Conservation (phyloP, 2,329 filamentous ascomycete genomes). For the Cladosporium sphaerospermum region DNA sequence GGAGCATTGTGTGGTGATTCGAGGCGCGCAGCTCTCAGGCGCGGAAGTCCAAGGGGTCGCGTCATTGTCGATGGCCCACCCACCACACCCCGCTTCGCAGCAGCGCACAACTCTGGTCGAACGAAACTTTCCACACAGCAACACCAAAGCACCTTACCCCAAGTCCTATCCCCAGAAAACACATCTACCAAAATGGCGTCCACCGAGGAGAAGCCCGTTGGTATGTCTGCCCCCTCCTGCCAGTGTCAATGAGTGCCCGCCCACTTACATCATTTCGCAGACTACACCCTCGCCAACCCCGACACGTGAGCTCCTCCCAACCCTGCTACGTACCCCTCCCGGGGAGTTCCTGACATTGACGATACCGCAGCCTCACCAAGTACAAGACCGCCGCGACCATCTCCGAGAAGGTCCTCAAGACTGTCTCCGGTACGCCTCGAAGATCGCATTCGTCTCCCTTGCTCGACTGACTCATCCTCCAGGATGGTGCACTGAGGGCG, state of each 20-base stretch:
- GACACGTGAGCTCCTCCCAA: constrained; percentile 28
- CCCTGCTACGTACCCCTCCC: background rate
- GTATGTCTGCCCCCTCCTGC: background rate
- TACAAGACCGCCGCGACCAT: constrained; percentile 96
- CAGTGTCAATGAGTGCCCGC: background rate
- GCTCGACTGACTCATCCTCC: constrained; percentile 3
- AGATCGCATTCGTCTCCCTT: constrained; percentile 1
- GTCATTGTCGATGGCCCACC: too few species aligned
- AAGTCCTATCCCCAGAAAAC: background rate
- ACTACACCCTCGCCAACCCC: constrained; percentile 33
- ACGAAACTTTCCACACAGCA: too few species aligned
- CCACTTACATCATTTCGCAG: constrained; percentile 17
- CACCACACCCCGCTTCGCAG: too few species aligned
- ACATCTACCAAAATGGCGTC: constrained; percentile 6
- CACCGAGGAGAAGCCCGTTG: constrained; percentile 11
- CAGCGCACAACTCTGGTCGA: too few species aligned
- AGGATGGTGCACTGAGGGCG: constrained; percentile 71
- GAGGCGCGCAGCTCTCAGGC: too few species aligned
- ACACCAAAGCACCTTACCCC: background rate
- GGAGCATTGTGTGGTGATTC: too few species aligned
- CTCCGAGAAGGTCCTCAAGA: constrained; percentile 89
- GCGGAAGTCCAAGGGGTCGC: too few species aligned
- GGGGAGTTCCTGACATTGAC: constrained; percentile 66
- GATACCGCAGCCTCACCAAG: constrained; percentile 94
- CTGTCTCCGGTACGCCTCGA: constrained; percentile 55